Base-by-base conservation (phyloP, 768 basidiomycete genomes). In the Kwoniella botswanensis region DNA sequence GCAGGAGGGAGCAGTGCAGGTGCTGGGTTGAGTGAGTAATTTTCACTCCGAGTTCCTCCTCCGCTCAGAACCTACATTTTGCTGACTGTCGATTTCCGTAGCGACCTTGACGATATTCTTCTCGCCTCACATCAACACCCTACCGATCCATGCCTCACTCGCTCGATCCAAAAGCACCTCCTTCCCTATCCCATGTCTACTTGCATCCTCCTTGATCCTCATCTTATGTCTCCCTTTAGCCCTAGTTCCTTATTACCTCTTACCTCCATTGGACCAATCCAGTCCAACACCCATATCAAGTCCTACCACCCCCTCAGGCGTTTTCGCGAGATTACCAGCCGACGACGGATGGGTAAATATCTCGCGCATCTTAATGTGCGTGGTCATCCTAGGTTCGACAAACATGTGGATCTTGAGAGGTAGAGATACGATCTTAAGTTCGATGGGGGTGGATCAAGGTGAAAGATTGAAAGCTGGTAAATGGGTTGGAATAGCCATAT, bases 241-340 rank as follows among this genome's bases (percentile, higher is more conserved):
- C 2, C 70, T 83, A 6, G 82, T 83, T 4, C 82, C 82, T 52
- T 83, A 83, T 67, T 83, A 83, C 70, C 81, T 83, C 57, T 65
- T 81, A 4, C 74, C 76, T 2, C 52, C 66, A 1, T 64, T 76
- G 7, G 54, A 60, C 22, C 63, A 62, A 4, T 62, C 70, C 24
- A 58, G 35, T 35, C 35, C 63, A 21, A 60, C 61, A 15, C 53
- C 54, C 9, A 60, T 58, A 7, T 56, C 73, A n/a, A 70, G 70
- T 24, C 65, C 70, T 4, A 68, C 72, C 21, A 67, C 68, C 1
- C 65, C 61, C 12, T 74, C 79, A 13, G 79, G 79, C 21, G 73
- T 82, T 17, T 79, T 80, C 50, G 68, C 70, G 3, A 53, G 68
- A 15, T 46, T 80, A 3, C 80, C 80, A 2, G 60, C 65, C 1